Conservation (phyloP, 345 rosid genomes). For the Citrus sp. region DNA sequence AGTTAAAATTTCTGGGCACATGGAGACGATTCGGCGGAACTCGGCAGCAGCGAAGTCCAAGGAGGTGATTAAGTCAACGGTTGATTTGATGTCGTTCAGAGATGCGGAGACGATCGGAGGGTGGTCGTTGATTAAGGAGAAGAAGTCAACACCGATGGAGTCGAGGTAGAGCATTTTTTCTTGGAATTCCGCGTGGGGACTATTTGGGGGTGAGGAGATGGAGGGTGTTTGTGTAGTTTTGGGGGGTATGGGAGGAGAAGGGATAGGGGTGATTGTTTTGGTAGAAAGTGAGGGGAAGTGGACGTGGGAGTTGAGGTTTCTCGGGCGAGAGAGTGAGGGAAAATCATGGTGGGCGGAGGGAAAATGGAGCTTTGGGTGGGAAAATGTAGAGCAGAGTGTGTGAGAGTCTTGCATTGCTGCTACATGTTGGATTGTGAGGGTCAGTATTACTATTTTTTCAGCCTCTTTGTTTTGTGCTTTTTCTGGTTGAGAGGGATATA, state of each 20-base stretch:
- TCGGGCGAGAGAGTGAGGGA: conserved; percentile 41
- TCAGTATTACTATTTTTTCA: background rate
- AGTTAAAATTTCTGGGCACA: conserved; percentile 73
- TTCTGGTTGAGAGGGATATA: background rate
- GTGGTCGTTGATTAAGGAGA: conserved; percentile 48
- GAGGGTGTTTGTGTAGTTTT: conserved; percentile 25
- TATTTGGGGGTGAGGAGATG: conserved; percentile 12
- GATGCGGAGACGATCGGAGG: conserved; percentile 52
- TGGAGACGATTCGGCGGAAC: conserved; percentile 60
- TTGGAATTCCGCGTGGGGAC: conserved; percentile 44
- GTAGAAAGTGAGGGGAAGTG: conserved; percentile 44
- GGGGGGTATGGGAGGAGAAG: conserved; percentile 33
- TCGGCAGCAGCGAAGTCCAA: conserved; percentile 53
- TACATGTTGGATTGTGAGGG: conserved; percentile 8
- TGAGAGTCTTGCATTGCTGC: conserved; percentile 39
- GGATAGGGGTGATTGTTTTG: conserved; percentile 44
- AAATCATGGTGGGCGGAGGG: conserved; percentile 30
- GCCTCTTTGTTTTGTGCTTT: background rate
- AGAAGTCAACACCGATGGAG: conserved; percentile 71
- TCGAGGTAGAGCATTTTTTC: conserved; percentile 78
- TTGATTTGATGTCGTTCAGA: conserved; percentile 53
- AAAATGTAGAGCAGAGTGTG: conserved; percentile 31
- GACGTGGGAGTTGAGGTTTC: conserved; percentile 37
- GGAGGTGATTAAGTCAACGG: conserved; percentile 55
- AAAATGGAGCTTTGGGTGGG: conserved; percentile 20